Conservation (phyloP, 2,329 filamentous ascomycete genomes). For the Thielaviopsis euricoi region DNA sequence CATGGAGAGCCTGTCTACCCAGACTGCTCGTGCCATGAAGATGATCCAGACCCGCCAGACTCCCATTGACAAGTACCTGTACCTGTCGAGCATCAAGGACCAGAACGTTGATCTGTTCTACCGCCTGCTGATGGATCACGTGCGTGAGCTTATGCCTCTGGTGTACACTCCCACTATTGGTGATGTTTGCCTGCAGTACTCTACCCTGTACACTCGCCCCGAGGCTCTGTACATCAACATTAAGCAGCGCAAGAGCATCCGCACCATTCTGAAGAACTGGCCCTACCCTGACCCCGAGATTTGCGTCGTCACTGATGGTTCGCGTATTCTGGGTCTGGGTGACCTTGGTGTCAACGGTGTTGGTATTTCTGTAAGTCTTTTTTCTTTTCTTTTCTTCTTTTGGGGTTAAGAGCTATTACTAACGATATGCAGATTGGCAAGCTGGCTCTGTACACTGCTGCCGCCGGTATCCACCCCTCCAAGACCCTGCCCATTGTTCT, state of each 20-base stretch:
- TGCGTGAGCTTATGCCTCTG: conserved; percentile 62
- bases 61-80: conserved; percentile 67
- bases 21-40: conserved; percentile 51
- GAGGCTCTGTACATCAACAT: conserved; percentile 95
- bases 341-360: conserved; percentile 95
- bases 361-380: conserved; percentile 64
- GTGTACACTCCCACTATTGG: conserved; percentile 87
- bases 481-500: conserved; percentile 62
- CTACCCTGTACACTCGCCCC: conserved; percentile 83
- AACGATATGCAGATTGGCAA: conserved; percentile 54
- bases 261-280: conserved; percentile 84
- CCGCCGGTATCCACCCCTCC: conserved; percentile 81
- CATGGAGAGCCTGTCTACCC: conserved; percentile 42
- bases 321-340: conserved; percentile 78
- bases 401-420: background rate
- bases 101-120: conserved; percentile 72
- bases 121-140: conserved; percentile 61
- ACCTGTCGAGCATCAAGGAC: conserved; percentile 58
- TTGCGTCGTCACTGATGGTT: conserved; percentile 91
- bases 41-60: conserved; percentile 56
- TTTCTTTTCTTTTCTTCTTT: conserved; percentile 14
- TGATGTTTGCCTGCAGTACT: conserved; percentile 93
- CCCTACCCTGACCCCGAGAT: conserved; percentile 80
- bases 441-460: conserved; percentile 84
- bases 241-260: conserved; percentile 80